Evolutionary conservation across 148 eudicot genomes (phyloP), one percentile per base, ranked within the genome.

Genomic region (Arbutus unedo): DNA sequence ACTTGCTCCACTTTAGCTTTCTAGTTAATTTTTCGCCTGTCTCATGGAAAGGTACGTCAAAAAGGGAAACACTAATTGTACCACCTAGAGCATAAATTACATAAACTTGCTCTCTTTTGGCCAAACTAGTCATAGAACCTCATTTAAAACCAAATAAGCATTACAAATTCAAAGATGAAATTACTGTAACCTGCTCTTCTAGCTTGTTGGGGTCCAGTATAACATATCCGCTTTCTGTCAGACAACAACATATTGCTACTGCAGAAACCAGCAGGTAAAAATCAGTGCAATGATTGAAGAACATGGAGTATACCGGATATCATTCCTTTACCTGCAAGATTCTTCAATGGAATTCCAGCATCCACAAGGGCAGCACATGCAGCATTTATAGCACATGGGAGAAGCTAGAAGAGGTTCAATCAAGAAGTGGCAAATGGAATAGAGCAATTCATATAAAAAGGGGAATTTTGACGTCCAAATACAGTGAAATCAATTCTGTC

Each of bases 281-380:
- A 55, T 80, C 5, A 79, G 50, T 38, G 76, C 25, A 80, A n/a
- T 84, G 59, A 11, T 16, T 43, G 18, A n/a, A 68, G 5, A 16
- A 79, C 21, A 57, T 43, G 38, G 76, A 13, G 2, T 78, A 43
- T 23, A 73, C 53, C 54, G 15, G 43, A 38, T 14, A 50, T 54
- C 82, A 31, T 31, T 51, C 79, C 19, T 43, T 21, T 92, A 96
- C 99, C 99, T 81, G 98, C 98, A 87, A 94, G 93, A 89, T 94
- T 93, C 91, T 96, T 96, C 89, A 96, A 74, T 44, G 98, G 94
- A 81, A 96, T 90, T 59, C 98, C 93, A 53, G 99, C 95, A 90
- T 94, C 99, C 59, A 94, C 94, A 84, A 96, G 97, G 15, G 99
- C 99, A 84, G 93, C 93, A 90, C 95, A 96, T 14, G 95, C 91